These are phyloP conservation scores for Cutaneotrichosporon mucoides DNA, from an alignment of 1,284 basidiomycete species.

Conservation along the genomic window DNA sequence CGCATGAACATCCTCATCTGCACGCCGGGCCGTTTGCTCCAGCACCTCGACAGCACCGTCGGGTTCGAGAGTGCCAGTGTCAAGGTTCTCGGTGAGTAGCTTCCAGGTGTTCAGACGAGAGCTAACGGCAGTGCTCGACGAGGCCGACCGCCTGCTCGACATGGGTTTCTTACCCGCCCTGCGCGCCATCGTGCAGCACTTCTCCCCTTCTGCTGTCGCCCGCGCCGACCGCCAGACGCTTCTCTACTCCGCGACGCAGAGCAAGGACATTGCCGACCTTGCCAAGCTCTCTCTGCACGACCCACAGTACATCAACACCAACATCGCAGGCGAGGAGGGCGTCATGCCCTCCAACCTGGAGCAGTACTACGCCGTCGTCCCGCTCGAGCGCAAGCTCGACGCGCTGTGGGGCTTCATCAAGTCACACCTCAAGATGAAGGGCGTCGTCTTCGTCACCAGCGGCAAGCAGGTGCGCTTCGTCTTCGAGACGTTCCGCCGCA, in stretches of 20 bases:
- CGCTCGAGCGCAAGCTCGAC: constrained; percentile 84
- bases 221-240: constrained; percentile 74
- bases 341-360: constrained; percentile 69
- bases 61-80: constrained; percentile 89
- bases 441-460: constrained; percentile 88
- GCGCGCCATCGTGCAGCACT: constrained; percentile 81
- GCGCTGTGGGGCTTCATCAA: constrained; percentile 93
- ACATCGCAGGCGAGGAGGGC: constrained; percentile 51
- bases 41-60: constrained; percentile 97
- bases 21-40: constrained; percentile 88
- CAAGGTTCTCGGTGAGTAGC: constrained; percentile 73
- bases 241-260: constrained; percentile 95
- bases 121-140: constrained; percentile 70
- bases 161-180: constrained; percentile 91
- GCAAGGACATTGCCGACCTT: constrained; percentile 80
- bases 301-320: constrained; percentile 70
- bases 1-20: constrained; percentile 98
- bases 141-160: constrained; percentile 93
- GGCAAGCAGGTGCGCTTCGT: constrained; percentile 91
- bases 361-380: constrained; percentile 83
- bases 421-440: constrained; percentile 86
- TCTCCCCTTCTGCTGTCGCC: constrained; percentile 57
- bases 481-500: constrained; percentile 91
- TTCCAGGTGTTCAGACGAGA: no score
- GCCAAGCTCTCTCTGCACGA: constrained; percentile 84